phyloP scores from a whole-genome alignment of 2,329 filamentous ascomycete species.

The Boeremia exigua region DNA sequence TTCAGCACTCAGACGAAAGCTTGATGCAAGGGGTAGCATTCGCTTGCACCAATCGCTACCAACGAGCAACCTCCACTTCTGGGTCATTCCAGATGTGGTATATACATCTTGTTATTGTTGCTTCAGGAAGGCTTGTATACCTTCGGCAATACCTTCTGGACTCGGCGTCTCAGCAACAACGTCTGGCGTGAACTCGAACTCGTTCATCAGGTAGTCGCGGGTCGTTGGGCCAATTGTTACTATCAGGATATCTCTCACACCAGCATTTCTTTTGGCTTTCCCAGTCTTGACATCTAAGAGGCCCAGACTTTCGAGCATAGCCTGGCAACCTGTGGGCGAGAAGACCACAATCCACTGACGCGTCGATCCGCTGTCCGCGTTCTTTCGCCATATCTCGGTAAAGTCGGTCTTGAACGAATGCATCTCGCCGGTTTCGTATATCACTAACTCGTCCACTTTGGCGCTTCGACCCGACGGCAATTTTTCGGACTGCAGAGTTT shows the following conservation, averaged over 20 bases:
- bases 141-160: conserved; percentile 76
- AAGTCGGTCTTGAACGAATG: conserved; percentile 77
- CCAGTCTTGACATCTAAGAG: conserved; percentile 52
- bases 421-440: conserved; percentile 89
- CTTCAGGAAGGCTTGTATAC: conserved; percentile 58
- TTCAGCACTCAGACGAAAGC: neutral
- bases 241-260: conserved; percentile 63
- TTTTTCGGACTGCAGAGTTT: conserved; percentile 68
- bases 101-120: neutral
- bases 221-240: conserved; percentile 96
- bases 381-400: conserved; percentile 55
- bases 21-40: neutral
- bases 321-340: conserved; percentile 66
- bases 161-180: conserved; percentile 84
- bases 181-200: conserved; percentile 73
- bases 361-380: conserved; percentile 41
- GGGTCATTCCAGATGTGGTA: neutral
- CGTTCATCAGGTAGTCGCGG: conserved; percentile 70
- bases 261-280: conserved; percentile 32
- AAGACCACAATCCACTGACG: conserved; percentile 77
- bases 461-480: conserved; percentile 63
- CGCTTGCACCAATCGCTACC: no score
- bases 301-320: conserved; percentile 62
- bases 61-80: no score
- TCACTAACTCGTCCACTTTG: conserved; percentile 75